Evolutionary conservation across 2,329 filamentous ascomycete species (phyloP).

Genomic region (Endocalyx cinctus): DNA sequence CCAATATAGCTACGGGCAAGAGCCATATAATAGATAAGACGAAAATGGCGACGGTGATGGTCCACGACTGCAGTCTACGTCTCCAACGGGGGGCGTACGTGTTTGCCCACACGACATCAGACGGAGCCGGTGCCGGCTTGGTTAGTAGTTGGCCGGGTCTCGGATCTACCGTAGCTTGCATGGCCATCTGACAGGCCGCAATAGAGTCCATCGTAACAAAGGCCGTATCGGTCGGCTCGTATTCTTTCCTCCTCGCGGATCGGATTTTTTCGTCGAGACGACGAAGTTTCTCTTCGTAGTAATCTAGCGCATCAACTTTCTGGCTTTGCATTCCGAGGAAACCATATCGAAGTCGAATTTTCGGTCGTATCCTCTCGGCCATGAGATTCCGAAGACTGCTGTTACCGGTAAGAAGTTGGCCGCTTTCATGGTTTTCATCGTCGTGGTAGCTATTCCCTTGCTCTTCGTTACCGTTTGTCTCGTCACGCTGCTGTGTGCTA

Average conservation of each 20-base stretch:
- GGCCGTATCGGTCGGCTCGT: constrained; percentile 73
- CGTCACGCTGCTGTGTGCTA: constrained; percentile 2
- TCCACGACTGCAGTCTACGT: constrained; percentile 76
- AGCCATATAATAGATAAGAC: constrained; percentile 87
- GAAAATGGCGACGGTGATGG: constrained; percentile 76
- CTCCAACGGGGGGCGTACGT: constrained; percentile 75
- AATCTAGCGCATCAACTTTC: constrained; percentile 85
- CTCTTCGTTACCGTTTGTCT: constrained; percentile 22
- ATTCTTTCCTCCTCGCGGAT: constrained; percentile 68
- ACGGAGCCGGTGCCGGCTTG: constrained; percentile 79
- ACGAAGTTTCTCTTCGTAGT: constrained; percentile 83
- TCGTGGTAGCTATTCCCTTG: constrained; percentile 33
- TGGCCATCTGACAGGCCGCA: constrained; percentile 87
- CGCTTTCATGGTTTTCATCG: constrained; percentile 49
- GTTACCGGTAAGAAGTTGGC: constrained; percentile 53
- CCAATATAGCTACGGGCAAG: constrained; percentile 72
- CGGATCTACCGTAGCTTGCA: constrained; percentile 90
- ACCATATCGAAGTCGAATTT: constrained; percentile 73
- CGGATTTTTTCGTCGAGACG: constrained; percentile 71
- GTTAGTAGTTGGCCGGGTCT: constrained; percentile 81
- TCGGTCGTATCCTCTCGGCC: constrained; percentile 53
- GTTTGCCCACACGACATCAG: constrained; percentile 92
- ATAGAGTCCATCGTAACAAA: constrained; percentile 98
- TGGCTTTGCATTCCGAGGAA: constrained; percentile 66
- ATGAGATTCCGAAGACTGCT: constrained; percentile 33